A percentile compares a stretch with the other conserved stretches of the same genome.
phyloP scores from a whole-genome alignment of 2,329 filamentous ascomycete genomes.

The Geosmithia flava region DNA sequence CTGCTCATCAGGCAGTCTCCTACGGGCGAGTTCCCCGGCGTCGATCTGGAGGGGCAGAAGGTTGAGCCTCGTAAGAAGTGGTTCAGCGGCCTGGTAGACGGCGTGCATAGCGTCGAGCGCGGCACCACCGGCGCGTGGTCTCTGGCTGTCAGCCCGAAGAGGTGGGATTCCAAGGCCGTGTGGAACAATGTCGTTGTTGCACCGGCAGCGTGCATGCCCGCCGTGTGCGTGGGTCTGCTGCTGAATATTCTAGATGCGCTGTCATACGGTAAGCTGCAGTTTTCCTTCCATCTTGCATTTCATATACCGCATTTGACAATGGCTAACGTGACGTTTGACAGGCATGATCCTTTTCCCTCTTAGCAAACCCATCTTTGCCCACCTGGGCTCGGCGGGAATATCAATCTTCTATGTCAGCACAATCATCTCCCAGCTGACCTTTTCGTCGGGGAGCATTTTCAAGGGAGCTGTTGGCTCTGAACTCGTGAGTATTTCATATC shows the following conservation, averaged over 20 bases:
- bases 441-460: constrained; percentile 80
- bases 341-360: constrained; percentile 92
- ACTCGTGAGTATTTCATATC: constrained; percentile 43
- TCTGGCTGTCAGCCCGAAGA: constrained; percentile 46
- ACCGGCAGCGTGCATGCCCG: constrained; percentile 63
- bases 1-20: constrained; percentile 25
- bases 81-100: constrained; percentile 18
- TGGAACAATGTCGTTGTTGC: constrained; percentile 52
- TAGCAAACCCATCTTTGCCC: constrained; percentile 72
- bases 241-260: constrained; percentile 90
- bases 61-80: constrained; percentile 15
- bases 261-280: constrained; percentile 59
- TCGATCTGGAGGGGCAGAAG: constrained; percentile 41
- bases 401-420: constrained; percentile 99
- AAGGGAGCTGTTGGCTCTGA: constrained; percentile 87
- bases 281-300: background rate
- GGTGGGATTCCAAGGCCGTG: constrained; percentile 58
- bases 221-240: constrained; percentile 77
- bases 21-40: constrained; percentile 13
- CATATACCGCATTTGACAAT: background rate
- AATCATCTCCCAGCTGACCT: constrained; percentile 84
- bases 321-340: constrained; percentile 11
- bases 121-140: constrained; percentile 15
- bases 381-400: constrained; percentile 83
- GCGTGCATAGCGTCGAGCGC: constrained; percentile 17